A percentile compares a stretch with the other conserved stretches of the same genome.
Evolutionary conservation across 306 rosid species (phyloP).

Genomic region (Trifolium subterraneum): DNA sequence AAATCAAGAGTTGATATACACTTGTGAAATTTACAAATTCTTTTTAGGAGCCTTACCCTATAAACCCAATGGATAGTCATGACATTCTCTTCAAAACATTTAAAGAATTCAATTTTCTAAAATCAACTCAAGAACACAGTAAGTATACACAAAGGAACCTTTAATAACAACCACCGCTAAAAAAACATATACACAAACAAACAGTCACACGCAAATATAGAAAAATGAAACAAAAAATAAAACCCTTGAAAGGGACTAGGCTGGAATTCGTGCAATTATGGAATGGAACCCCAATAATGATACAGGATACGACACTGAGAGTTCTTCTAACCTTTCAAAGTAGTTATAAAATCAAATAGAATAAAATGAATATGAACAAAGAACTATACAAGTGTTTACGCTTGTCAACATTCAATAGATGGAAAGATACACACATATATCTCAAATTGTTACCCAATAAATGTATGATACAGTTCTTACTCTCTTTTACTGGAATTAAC

Average conservation of each 20-base stretch:
- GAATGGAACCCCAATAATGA: conserved; percentile 18
- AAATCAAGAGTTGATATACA: conserved; percentile 22
- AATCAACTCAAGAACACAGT: conserved; percentile 6
- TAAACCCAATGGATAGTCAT: conserved; percentile 24
- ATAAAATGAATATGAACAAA: conserved; percentile 13
- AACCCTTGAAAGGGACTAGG: conserved; percentile 3
- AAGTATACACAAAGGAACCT: not conserved
- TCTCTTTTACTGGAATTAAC: conserved; percentile 14
- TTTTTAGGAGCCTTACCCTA: conserved; percentile 23
- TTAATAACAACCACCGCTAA: not conserved
- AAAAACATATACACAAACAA: conserved; percentile 11
- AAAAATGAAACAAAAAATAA: conserved; percentile 4
- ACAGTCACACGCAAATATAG: not conserved
- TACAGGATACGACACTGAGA: not conserved
- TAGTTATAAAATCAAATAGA: conserved; percentile 4
- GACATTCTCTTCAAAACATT: not conserved
- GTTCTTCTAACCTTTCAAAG: conserved; percentile 26
- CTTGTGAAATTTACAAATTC: conserved; percentile 2
- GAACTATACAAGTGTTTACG: not conserved
- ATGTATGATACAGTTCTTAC: not conserved
- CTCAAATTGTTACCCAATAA: conserved; percentile 33
- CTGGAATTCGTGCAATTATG: conserved; percentile 13
- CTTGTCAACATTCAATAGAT: conserved; percentile 9
- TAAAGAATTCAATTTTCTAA: conserved; percentile 23
- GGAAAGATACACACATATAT: conserved; percentile 1